Conservation (phyloP, 1,139 yeast species). For the Candida tetrigidarum region DNA sequence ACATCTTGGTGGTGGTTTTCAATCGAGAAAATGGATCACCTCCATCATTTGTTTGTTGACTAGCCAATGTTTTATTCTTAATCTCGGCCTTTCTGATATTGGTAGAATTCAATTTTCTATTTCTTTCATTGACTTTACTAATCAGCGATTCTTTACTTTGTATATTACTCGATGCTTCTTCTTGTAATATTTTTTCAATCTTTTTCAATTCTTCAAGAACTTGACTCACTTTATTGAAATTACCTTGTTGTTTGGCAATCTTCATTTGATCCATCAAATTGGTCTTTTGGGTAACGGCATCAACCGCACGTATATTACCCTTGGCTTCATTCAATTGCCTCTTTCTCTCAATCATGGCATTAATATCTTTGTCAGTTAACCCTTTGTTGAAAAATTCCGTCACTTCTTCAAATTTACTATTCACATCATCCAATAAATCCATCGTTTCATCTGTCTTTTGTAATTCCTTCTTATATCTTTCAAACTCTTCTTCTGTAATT, state of each 20-base stretch:
- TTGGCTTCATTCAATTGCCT: slow-evolving; percentile 58
- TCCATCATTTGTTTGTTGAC: slow-evolving; percentile 35
- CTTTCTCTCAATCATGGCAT: slow-evolving; percentile 70
- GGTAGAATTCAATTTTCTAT: slow-evolving; percentile 78
- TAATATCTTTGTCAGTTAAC: slow-evolving; percentile 76
- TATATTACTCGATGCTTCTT: slow-evolving; percentile 13
- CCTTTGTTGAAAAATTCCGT: slow-evolving; percentile 64
- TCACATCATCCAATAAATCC: slow-evolving; percentile 71
- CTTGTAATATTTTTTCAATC: slow-evolving; percentile 33
- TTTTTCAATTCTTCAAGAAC: slow-evolving; percentile 55
- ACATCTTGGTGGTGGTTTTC: slow-evolving; percentile 83
- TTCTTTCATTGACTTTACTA: slow-evolving; percentile 76
- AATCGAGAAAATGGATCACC: slow-evolving; percentile 91
- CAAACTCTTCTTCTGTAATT: slow-evolving; percentile 70
- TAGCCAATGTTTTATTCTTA: slow-evolving; percentile 48
- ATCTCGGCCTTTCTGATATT: slow-evolving; percentile 82
- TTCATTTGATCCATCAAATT: slow-evolving; percentile 73
- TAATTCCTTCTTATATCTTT: slow-evolving; percentile 65
- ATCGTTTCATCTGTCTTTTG: slow-evolving; percentile 59
- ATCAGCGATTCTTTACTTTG: slow-evolving; percentile 28
- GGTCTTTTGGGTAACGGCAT: slow-evolving; percentile 79
- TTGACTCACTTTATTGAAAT: slow-evolving; percentile 52
- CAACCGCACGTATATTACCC: slow-evolving; percentile 51
- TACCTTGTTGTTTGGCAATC: slow-evolving; percentile 73
- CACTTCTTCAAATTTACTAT: slow-evolving; percentile 65